phyloP scores from a whole-genome alignment of 495 filamentous ascomycete genomes.

The Xylaria palmicola region DNA sequence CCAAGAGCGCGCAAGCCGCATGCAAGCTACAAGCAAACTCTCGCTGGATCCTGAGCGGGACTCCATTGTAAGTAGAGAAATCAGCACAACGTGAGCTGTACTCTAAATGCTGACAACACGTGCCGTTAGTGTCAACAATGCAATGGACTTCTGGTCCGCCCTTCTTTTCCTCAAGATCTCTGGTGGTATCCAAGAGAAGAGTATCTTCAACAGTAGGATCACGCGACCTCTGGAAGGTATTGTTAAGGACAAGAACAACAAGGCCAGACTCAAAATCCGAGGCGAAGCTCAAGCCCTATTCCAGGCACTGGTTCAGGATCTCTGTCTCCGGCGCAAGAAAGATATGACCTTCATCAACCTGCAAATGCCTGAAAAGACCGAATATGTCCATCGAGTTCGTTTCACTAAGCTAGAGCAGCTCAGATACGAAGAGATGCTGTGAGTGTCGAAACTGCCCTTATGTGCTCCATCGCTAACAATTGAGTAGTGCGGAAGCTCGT shows the following conservation, averaged over 20 bases:
- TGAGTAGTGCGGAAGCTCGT: slow-evolving; percentile 64
- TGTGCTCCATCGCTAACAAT: slow-evolving; percentile 18
- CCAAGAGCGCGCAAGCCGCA: slow-evolving; percentile 69
- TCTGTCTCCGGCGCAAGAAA: slow-evolving; percentile 82
- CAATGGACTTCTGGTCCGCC: slow-evolving; percentile 81
- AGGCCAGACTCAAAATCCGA: slow-evolving; percentile 10
- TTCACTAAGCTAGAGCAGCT: slow-evolving; percentile 73
- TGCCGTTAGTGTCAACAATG: slow-evolving; percentile 58
- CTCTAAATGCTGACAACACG: slow-evolving; percentile 12
- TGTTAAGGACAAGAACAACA: slow-evolving; percentile 33
- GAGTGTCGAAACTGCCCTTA: slow-evolving; percentile 20
- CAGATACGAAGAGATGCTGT: slow-evolving; percentile 78
- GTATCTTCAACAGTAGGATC: slow-evolving; percentile 73
- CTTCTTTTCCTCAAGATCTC: slow-evolving; percentile 75
- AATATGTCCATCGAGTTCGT: slow-evolving; percentile 75
- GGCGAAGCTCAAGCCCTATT: slow-evolving; percentile 57
- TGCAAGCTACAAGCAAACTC: slow-evolving; percentile 65
- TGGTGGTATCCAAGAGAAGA: slow-evolving; percentile 72
- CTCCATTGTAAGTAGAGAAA: slow-evolving; percentile 59
- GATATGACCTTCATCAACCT: slow-evolving; percentile 89
- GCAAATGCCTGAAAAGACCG: slow-evolving; percentile 72
- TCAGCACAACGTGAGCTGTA: slow-evolving; percentile 29
- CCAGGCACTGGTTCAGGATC: slow-evolving; percentile 75
- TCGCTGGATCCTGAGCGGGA: slow-evolving; percentile 82
- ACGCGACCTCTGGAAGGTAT: slow-evolving; percentile 67